Evolutionary conservation across 257 asterid genomes (phyloP), one percentile per base, ranked within the genome.

Genomic region (Scutellaria barbata): DNA sequence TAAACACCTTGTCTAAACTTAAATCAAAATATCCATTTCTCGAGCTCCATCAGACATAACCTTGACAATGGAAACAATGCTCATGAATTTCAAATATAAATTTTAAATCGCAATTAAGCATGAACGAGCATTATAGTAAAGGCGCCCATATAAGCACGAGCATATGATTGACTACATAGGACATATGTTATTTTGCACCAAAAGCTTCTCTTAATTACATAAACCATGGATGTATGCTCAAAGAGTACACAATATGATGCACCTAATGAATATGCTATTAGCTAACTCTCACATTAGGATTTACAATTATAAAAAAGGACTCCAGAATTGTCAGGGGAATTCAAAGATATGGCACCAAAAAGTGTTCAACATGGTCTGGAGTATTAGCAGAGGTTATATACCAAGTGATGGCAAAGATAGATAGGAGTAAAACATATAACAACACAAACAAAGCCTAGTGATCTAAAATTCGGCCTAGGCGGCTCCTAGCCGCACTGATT

Each of bases 11-110:
- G 17, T 37, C 45, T 47, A 48, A 61, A 20, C 8, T 46, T 5
- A 30, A 48, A 25, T 41, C 51, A 61, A 72, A 40, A 60, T 35
- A 8, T 47, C 42, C 69, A 25, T 25, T 33, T 30, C 6, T 10
- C 69, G 45, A 63, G 54, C 65, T 55, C 42, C 76, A 69, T 37
- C 75, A 18, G 14, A 33, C 10, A 9, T 13, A 46, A 22, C 41
- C 35, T 47, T 22, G 41, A 69, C 37, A 22, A 51, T 20, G 55
- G 39, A 16, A 22, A 22, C 52, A 62, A 37, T 30, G 54, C 39
- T 8, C 60, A 54, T 13, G 1, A 54, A 54, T 54, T 35, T 54
- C 39, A 54, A 10, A 54, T 20, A 18, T 22, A 22, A 7, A 18
- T 18, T 3, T 20, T 18, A 54, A 54, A 20, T 54, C 16, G 33